Conservation (phyloP, 2,329 filamentous ascomycete genomes). For the Aspergillus cejpii region DNA sequence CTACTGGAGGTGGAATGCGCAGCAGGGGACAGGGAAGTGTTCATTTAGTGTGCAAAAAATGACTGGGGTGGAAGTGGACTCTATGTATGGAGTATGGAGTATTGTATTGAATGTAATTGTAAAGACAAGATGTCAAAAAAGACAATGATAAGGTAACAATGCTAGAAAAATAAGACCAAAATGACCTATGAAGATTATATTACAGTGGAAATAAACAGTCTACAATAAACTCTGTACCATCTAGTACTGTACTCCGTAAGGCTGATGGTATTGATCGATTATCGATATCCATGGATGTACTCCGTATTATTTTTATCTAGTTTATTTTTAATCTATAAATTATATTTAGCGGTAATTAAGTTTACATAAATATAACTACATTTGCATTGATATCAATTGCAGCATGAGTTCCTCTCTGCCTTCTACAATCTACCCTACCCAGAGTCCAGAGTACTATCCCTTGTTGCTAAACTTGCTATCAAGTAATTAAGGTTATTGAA, state of each 20-base stretch:
- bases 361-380: neutral
- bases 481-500: too few species aligned
- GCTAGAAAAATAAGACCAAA: neutral
- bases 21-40: slow-evolving; percentile 14
- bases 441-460: too few species aligned
- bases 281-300: too few species aligned
- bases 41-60: slow-evolving; percentile 10
- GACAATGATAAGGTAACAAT: neutral
- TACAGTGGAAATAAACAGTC: too few species aligned
- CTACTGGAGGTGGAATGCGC: slow-evolving; percentile 15
- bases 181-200: neutral
- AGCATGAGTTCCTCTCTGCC: neutral
- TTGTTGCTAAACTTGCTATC: too few species aligned
- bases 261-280: neutral
- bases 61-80: slow-evolving; percentile 16
- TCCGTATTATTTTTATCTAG: neutral
- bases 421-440: too few species aligned
- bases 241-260: neutral
- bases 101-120: slow-evolving; percentile 6
- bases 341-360: neutral
- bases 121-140: neutral
- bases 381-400: neutral
- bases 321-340: neutral
- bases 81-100: too few species aligned
- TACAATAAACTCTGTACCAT: too few species aligned